Evolutionary conservation across 768 basidiomycete genomes (phyloP).

Genomic region (Suillus weaverae): DNA sequence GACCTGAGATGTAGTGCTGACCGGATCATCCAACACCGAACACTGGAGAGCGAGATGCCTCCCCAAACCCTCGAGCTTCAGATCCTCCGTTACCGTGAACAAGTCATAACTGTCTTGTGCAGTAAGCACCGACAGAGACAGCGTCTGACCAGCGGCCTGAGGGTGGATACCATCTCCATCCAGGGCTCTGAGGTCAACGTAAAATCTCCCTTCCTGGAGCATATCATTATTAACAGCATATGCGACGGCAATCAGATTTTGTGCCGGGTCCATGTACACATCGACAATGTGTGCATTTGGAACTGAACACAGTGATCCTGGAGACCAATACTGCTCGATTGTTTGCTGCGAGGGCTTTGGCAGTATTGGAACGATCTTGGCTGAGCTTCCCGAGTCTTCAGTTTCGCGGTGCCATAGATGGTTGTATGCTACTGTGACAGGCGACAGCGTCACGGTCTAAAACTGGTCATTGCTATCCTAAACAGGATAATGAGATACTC

Average conservation of each 20-base stretch:
- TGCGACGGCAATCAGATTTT: not conserved
- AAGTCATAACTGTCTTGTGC: not conserved
- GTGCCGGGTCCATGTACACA: not conserved
- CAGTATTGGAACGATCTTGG: not conserved
- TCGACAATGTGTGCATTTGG: not conserved
- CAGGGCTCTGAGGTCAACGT: not conserved
- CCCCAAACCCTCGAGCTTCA: not conserved
- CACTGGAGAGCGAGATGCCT: constrained; percentile 1
- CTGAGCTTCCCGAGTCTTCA: not conserved
- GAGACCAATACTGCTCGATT: not conserved
- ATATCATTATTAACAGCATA: not conserved
- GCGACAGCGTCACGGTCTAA: not conserved
- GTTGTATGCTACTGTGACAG: not conserved
- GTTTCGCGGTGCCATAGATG: not conserved
- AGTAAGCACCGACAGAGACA: not conserved
- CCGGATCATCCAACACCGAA: not conserved
- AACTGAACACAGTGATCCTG: not conserved
- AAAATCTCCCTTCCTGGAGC: not conserved
- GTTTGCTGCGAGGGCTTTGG: not conserved
- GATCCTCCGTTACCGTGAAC: not conserved
- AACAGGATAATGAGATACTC: not conserved
- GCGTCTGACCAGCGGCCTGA: not conserved
- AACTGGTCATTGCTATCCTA: not conserved
- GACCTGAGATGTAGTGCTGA: not conserved
- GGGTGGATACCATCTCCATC: not conserved